Percentiles rank a stretch among this genome's conserved stretches.
Evolutionary conservation across 331 rosid species (phyloP).

Genomic region (Malus hybrid): DNA sequence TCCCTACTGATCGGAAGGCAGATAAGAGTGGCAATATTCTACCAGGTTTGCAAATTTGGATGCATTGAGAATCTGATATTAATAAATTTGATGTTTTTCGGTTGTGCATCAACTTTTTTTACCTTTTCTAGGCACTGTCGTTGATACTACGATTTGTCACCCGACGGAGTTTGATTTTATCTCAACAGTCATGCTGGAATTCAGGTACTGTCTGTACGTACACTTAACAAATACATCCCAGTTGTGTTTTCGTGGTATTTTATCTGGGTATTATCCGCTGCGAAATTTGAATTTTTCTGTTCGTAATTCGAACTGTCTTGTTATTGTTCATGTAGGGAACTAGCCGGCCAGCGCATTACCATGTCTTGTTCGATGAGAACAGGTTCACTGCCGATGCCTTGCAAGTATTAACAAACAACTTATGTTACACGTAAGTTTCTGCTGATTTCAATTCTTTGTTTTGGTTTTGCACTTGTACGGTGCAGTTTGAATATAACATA

Average conservation of each 20-base stretch:
- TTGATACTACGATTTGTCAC: slow-evolving; percentile 55
- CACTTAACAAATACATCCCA: background rate
- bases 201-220: slow-evolving; percentile 27
- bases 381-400: slow-evolving; percentile 35
- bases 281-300: background rate
- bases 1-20: background rate
- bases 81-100: background rate
- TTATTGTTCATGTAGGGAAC: slow-evolving; percentile 51
- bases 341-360: slow-evolving; percentile 73
- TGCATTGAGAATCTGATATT: no score
- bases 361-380: slow-evolving; percentile 66
- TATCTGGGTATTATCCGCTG: background rate
- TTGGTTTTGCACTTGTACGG: background rate
- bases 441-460: background rate
- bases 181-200: slow-evolving; percentile 86
- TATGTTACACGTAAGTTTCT: slow-evolving; percentile 62
- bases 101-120: background rate
- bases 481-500: background rate
- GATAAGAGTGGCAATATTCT: slow-evolving; percentile 71
- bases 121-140: slow-evolving; percentile 55
- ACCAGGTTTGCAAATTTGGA: slow-evolving; percentile 42
- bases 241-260: background rate
- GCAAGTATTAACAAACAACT: slow-evolving; percentile 51
- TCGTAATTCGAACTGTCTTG: background rate
- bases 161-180: slow-evolving; percentile 69